These are phyloP conservation scores for Stropharia rugosoannulata DNA, from an alignment of 768 basidiomycete species.

Conservation along the genomic window DNA sequence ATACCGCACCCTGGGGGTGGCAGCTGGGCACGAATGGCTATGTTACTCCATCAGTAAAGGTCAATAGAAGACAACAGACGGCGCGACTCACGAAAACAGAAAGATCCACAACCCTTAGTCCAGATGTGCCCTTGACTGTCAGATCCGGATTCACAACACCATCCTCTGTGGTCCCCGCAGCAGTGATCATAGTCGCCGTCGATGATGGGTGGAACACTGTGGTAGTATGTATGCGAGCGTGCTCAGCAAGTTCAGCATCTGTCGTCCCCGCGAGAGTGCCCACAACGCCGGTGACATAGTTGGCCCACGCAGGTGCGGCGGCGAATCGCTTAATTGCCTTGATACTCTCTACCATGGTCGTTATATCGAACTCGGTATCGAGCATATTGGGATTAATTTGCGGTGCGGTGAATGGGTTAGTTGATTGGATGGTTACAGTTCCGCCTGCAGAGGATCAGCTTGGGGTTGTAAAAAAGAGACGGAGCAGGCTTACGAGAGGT, in stretches of 20 bases:
- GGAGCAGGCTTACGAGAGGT: slow-evolving; percentile 27
- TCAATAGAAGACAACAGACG: background rate
- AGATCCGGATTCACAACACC: slow-evolving; percentile 1
- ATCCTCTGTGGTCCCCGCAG: background rate
- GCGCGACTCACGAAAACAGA: slow-evolving; percentile 4
- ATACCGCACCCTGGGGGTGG: background rate
- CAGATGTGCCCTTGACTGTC: slow-evolving; percentile 3
- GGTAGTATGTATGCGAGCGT: background rate
- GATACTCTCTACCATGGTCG: slow-evolving; percentile 22
- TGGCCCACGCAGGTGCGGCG: slow-evolving; percentile 15
- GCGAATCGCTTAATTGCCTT: slow-evolving; percentile 20
- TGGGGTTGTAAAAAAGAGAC: background rate
- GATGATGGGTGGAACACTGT: slow-evolving; percentile 3
- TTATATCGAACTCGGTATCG: slow-evolving; percentile 25
- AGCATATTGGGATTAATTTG: slow-evolving; percentile 50
- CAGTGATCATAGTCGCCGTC: background rate
- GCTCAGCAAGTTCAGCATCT: background rate
- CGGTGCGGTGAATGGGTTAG: slow-evolving; percentile 44
- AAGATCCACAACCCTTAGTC: background rate
- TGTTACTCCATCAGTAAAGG: background rate
- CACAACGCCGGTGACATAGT: background rate
- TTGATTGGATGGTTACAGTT: slow-evolving; percentile 35
- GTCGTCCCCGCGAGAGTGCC: background rate
- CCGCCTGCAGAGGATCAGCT: slow-evolving; percentile 26
- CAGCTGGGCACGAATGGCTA: slow-evolving; percentile 4